Evolutionary conservation across 768 basidiomycete species (phyloP).

Genomic region (Suillus decipiens): DNA sequence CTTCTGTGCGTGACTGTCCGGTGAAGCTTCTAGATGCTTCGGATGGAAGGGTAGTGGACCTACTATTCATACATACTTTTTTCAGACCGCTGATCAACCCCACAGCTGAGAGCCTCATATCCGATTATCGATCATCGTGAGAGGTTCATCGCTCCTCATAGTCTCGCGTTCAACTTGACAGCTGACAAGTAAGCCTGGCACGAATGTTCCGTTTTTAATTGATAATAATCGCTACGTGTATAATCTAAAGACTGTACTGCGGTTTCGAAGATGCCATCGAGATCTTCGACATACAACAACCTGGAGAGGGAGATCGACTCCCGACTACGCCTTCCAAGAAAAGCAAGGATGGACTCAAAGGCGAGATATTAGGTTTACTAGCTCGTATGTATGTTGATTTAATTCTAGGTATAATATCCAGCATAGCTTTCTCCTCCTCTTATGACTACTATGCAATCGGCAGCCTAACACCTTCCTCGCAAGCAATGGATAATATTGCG

Average conservation of each 20-base stretch:
- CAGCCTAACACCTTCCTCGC: slow-evolving; percentile 54
- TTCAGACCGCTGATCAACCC: neutral
- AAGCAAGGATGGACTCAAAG: slow-evolving; percentile 86
- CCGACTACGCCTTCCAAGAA: slow-evolving; percentile 73
- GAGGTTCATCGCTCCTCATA: slow-evolving; percentile 84
- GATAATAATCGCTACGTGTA: neutral
- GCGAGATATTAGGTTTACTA: slow-evolving; percentile 37
- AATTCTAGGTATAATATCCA: slow-evolving; percentile 76
- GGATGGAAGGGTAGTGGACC: slow-evolving; percentile 60
- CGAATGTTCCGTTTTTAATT: neutral
- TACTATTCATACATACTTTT: neutral
- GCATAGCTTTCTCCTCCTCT: slow-evolving; percentile 73
- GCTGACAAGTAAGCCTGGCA: slow-evolving; percentile 57
- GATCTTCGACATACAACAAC: slow-evolving; percentile 73
- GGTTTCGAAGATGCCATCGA: slow-evolving; percentile 87
- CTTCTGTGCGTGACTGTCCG: slow-evolving; percentile 83
- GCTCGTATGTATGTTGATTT: slow-evolving; percentile 5
- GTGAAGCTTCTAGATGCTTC: slow-evolving; percentile 82
- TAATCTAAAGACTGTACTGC: slow-evolving; percentile 70
- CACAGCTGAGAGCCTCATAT: slow-evolving; percentile 87
- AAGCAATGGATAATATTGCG: slow-evolving; percentile 54
- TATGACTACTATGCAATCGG: slow-evolving; percentile 81
- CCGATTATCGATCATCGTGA: slow-evolving; percentile 93
- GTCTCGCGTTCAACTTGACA: slow-evolving; percentile 72
- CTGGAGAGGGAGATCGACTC: slow-evolving; percentile 73